These are phyloP conservation scores for Hyaloscypha variabilis DNA, from an alignment of 495 filamentous ascomycete genomes.

Conservation along the genomic window DNA sequence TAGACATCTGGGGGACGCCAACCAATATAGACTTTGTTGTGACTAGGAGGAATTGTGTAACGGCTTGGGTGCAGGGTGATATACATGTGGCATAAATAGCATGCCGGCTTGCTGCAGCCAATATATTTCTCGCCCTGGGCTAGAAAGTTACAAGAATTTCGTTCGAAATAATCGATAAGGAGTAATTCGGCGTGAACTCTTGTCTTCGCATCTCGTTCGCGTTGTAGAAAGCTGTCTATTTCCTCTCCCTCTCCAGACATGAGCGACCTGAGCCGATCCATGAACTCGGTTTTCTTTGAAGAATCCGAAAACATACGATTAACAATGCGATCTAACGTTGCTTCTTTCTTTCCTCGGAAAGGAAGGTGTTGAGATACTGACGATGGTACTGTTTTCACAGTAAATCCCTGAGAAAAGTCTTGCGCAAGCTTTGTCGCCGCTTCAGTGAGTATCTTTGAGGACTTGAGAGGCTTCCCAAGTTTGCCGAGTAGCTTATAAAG, in stretches of 20 bases:
- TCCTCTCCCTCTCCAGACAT: background rate
- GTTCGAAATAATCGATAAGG: slow-evolving; percentile 19
- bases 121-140: slow-evolving; percentile 24
- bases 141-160: slow-evolving; percentile 11
- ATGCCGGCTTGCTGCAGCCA: slow-evolving; percentile 28
- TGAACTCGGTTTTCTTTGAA: background rate
- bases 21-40: slow-evolving; percentile 18
- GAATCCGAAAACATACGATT: background rate
- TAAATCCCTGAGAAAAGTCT: slow-evolving; percentile 14
- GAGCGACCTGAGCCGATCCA: background rate
- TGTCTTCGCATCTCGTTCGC: background rate
- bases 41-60: slow-evolving; percentile 12
- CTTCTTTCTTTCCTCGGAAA: background rate
- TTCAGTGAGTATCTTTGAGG: background rate
- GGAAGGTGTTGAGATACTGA: background rate
- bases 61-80: slow-evolving; percentile 17
- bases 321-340: background rate
- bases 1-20: slow-evolving; percentile 24
- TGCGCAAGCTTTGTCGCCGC: slow-evolving; percentile 2
- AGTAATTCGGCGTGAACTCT: slow-evolving; percentile 28
- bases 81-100: slow-evolving; percentile 24
- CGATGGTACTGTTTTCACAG: slow-evolving; percentile 1
- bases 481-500: background rate
- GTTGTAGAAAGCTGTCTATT: background rate
- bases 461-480: background rate